Evolutionary conservation across 768 basidiomycete species (phyloP).

Genomic region (Panus rudis): DNA sequence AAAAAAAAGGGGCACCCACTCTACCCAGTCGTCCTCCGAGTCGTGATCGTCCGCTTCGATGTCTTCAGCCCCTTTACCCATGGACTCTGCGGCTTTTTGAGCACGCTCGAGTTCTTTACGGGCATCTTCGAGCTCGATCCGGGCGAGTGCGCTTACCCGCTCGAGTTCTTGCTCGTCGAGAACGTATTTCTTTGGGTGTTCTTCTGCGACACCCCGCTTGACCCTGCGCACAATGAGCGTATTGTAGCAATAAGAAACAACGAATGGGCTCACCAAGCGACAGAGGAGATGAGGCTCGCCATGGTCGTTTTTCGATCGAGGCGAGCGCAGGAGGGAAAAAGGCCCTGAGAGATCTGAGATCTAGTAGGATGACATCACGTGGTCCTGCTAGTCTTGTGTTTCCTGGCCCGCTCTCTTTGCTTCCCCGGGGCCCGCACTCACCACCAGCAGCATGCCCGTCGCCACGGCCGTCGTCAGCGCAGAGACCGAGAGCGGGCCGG

Average conservation of each 20-base stretch:
- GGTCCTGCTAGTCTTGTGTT: neutral
- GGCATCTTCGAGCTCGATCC: constrained; percentile 87
- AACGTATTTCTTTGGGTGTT: constrained; percentile 79
- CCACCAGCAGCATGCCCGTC: neutral
- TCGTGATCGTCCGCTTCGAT: constrained; percentile 55
- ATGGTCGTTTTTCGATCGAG: no score
- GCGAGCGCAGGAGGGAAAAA: neutral
- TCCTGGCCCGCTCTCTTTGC: neutral
- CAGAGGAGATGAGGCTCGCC: constrained; percentile 12
- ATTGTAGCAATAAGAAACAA: constrained; percentile 1
- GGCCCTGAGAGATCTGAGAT: constrained; percentile 4
- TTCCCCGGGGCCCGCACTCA: neutral
- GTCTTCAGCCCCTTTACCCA: constrained; percentile 60
- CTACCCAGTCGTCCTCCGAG: constrained; percentile 66
- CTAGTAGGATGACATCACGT: neutral
- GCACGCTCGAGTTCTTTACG: constrained; percentile 77
- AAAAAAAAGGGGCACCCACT: constrained; percentile 60
- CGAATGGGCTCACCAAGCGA: constrained; percentile 4
- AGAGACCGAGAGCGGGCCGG: no score
- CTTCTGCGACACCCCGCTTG: constrained; percentile 65
- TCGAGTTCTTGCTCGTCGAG: constrained; percentile 87
- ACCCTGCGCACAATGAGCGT: constrained; percentile 47
- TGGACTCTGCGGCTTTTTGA: constrained; percentile 64
- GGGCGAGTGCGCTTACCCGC: constrained; percentile 81
- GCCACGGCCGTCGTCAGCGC: no score